Conservation (phyloP, 2,329 filamentous ascomycete species). For the Clonostachys byssicola region DNA sequence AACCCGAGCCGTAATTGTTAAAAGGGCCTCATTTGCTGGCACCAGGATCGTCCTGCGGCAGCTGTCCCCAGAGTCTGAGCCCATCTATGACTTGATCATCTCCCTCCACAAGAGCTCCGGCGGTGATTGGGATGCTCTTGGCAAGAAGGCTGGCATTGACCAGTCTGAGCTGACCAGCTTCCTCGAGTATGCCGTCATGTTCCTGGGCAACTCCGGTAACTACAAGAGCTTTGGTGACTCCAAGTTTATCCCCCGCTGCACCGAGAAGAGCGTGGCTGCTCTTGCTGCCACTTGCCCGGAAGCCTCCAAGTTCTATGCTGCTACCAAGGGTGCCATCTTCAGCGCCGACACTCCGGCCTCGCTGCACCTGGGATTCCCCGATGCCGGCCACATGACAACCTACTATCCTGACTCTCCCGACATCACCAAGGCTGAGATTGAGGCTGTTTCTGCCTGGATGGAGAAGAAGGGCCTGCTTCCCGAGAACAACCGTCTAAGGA, state of each 20-base stretch:
- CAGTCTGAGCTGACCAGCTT: slow-evolving; percentile 63
- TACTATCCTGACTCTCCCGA: slow-evolving; percentile 75
- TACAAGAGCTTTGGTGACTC: slow-evolving; percentile 86
- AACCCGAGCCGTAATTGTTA: neutral
- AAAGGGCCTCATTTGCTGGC: slow-evolving; percentile 71
- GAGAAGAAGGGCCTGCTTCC: slow-evolving; percentile 66
- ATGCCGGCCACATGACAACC: slow-evolving; percentile 72
- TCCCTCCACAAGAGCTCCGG: slow-evolving; percentile 60
- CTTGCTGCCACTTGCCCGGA: slow-evolving; percentile 58
- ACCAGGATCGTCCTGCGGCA: slow-evolving; percentile 77
- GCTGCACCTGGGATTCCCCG: slow-evolving; percentile 73
- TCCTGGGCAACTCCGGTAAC: slow-evolving; percentile 77
- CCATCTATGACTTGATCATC: slow-evolving; percentile 78
- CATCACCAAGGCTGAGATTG: slow-evolving; percentile 74
- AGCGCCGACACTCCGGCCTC: slow-evolving; percentile 57
- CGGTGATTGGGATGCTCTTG: slow-evolving; percentile 69
- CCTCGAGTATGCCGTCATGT: slow-evolving; percentile 73
- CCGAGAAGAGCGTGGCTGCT: slow-evolving; percentile 58
- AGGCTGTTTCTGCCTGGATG: slow-evolving; percentile 67
- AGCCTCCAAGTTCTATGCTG: slow-evolving; percentile 60
- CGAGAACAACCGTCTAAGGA: slow-evolving; percentile 74
- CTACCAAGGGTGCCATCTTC: slow-evolving; percentile 70
- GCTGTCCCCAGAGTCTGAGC: slow-evolving; percentile 75
- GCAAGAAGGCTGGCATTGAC: slow-evolving; percentile 59
- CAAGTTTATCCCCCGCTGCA: slow-evolving; percentile 75